These are phyloP conservation scores for Diospyros lotus DNA, from an alignment of 148 eudicot genomes.

Conservation along the genomic window DNA sequence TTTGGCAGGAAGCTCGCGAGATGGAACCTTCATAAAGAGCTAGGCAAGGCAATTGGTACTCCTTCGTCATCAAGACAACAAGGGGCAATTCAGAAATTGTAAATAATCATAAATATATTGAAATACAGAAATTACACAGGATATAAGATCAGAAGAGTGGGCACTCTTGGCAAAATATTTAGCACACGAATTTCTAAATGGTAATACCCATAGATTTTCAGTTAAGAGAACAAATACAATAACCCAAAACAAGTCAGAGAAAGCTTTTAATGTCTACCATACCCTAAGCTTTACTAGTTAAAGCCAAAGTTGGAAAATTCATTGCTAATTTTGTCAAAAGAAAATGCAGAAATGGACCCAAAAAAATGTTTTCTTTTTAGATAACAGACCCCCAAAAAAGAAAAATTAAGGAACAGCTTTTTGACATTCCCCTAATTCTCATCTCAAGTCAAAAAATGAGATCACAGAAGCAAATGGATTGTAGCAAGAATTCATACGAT, in stretches of 20 bases:
- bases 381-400: background rate
- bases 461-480: background rate
- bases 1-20: too few species aligned
- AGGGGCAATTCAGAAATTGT: background rate
- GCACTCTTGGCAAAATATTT: background rate
- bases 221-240: background rate
- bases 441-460: background rate
- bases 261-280: background rate
- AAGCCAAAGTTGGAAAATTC: background rate
- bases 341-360: background rate
- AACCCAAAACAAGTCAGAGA: background rate
- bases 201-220: background rate
- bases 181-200: background rate
- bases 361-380: too few species aligned
- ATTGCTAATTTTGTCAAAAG: background rate
- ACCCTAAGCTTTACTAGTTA: background rate
- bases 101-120: background rate
- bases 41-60: background rate
- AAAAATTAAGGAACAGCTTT: background rate
- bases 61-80: background rate
- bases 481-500: background rate
- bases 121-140: background rate
- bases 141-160: background rate
- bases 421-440: background rate
- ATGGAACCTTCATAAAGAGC: too few species aligned